These are phyloP conservation scores for Scolecobasidium constrictum DNA, from an alignment of 2,329 filamentous ascomycete genomes.

Conservation along the genomic window DNA sequence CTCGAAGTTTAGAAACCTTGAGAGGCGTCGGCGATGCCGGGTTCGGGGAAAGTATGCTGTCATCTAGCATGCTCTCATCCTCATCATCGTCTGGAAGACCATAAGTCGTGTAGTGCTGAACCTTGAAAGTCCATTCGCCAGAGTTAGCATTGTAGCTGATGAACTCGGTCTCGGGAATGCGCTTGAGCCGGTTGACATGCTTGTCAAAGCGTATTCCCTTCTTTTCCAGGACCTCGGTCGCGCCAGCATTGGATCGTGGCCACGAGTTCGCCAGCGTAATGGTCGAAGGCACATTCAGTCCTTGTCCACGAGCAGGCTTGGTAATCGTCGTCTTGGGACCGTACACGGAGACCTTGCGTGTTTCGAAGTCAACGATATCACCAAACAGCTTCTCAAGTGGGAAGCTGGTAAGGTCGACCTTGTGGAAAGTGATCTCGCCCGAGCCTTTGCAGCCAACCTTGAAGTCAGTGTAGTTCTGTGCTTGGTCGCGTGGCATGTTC, in stretches of 20 bases:
- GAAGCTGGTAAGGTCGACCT: conserved; percentile 71
- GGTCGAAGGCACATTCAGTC: conserved; percentile 80
- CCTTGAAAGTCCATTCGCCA: conserved; percentile 81
- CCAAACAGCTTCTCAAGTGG: conserved; percentile 71
- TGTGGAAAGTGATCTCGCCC: conserved; percentile 71
- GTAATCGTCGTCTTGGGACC: conserved; percentile 38
- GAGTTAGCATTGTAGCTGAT: conserved; percentile 67
- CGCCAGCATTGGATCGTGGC: conserved; percentile 60
- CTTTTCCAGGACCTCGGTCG: conserved; percentile 44
- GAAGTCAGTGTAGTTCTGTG: conserved; percentile 63
- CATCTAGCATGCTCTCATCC: conserved; percentile 51
- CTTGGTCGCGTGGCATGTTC: conserved; percentile 69
- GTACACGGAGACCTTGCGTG: conserved; percentile 82
- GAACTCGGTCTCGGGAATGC: conserved; percentile 71
- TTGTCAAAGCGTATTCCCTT: conserved; percentile 60
- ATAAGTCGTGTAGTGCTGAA: conserved; percentile 97
- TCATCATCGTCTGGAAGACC: conserved; percentile 63
- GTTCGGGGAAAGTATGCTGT: conserved; percentile 17
- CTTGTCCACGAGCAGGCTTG: conserved; percentile 78
- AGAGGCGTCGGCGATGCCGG: conserved; percentile 16
- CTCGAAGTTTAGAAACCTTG: conserved; percentile 1
- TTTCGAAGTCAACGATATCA: conserved; percentile 62
- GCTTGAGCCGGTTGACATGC: conserved; percentile 72
- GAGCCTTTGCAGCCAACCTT: conserved; percentile 73
- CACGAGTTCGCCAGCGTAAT: conserved; percentile 89